phyloP scores from a whole-genome alignment of 805 yeast genomes.

The Barnettozyma pratensis region DNA sequence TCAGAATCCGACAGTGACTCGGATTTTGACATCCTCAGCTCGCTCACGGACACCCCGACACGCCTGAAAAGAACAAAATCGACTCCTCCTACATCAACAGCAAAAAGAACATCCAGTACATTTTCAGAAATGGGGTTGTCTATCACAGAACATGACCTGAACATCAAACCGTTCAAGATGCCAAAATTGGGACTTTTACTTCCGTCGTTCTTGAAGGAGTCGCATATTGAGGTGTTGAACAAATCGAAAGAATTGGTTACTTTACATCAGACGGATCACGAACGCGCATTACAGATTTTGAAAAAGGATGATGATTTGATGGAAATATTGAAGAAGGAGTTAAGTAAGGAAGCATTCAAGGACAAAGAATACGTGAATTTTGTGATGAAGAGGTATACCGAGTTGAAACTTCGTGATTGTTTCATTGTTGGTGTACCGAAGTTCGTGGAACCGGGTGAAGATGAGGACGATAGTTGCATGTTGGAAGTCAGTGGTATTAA shows the following conservation, averaged over 20 bases:
- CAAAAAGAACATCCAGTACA: background rate
- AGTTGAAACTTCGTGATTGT: slow-evolving; percentile 7
- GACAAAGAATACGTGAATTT: slow-evolving; percentile 6
- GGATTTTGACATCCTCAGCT: background rate
- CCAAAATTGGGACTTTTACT: background rate
- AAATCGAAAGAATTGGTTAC: slow-evolving; percentile 1
- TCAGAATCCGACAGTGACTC: background rate
- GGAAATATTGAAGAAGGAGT: background rate
- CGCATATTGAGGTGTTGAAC: background rate
- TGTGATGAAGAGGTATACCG: background rate
- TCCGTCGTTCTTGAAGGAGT: slow-evolving; percentile 1
- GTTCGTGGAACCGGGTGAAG: background rate
- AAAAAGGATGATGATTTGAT: background rate
- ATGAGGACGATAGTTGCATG: background rate
- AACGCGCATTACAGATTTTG: slow-evolving; percentile 1
- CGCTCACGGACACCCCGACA: background rate
- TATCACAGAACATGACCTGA: background rate
- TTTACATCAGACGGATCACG: slow-evolving; percentile 6
- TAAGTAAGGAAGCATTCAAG: slow-evolving; percentile 5
- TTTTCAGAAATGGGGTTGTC: no score
- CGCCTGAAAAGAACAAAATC: background rate
- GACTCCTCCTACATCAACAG: background rate
- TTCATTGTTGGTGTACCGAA: slow-evolving; percentile 5
- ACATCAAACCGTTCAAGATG: background rate
- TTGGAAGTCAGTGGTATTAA: no score